Conservation (phyloP, 2,329 filamentous ascomycete species). For the Epichloe amarillans region DNA sequence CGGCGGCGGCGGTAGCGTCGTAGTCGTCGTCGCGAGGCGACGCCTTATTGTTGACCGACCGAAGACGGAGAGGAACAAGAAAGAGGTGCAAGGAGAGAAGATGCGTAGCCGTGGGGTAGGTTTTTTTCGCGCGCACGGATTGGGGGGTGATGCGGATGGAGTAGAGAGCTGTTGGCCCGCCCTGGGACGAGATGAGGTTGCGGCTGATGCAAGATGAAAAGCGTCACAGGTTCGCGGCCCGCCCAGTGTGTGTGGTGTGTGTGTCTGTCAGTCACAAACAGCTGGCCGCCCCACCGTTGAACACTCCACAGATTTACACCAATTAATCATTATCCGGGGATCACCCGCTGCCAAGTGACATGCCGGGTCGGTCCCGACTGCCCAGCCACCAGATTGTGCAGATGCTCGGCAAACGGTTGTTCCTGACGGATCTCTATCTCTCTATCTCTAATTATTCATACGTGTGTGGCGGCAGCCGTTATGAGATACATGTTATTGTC, state of each 20-base stretch:
- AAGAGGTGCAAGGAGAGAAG: background rate
- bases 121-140: background rate
- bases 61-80: background rate
- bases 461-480: no score
- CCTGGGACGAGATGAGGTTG: slow-evolving; percentile 4
- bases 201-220: background rate
- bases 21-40: slow-evolving; percentile 7
- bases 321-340: background rate
- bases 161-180: background rate
- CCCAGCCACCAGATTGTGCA: no score
- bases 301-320: background rate
- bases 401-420: no score
- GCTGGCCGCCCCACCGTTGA: background rate
- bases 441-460: no score
- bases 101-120: background rate
- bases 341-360: background rate
- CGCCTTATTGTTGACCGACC: background rate
- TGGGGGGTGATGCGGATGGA: slow-evolving; percentile 1
- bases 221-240: slow-evolving; percentile 3
- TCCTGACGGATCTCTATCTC: no score
- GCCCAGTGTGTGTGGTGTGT: no score
- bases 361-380: background rate
- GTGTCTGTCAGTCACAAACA: no score
- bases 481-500: no score
- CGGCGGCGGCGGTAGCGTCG: slow-evolving; percentile 10